Evolutionary conservation across 208 protist genomes (phyloP).

Genomic region (Blastocrithidia nonstop): DNA sequence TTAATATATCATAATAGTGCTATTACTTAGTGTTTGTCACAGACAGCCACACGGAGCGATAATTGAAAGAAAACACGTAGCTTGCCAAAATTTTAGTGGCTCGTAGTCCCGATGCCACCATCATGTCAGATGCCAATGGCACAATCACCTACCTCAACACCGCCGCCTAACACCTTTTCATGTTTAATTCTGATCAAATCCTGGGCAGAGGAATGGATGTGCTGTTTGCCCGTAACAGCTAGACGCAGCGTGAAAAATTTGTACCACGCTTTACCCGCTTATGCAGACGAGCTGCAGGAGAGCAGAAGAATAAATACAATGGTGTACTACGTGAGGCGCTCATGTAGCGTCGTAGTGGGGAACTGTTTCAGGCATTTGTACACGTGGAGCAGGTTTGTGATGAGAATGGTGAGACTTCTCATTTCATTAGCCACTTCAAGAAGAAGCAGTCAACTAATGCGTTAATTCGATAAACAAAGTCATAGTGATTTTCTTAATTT

Average conservation of each 20-base stretch:
- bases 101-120: not conserved
- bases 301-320: not conserved
- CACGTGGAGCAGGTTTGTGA: not conserved
- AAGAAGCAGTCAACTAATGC: too few species aligned
- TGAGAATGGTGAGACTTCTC: not conserved
- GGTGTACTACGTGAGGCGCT: not conserved
- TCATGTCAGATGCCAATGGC: not conserved
- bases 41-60: not conserved
- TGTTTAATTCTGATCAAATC: not conserved
- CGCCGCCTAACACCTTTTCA: not conserved
- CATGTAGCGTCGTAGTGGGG: not conserved
- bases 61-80: not conserved
- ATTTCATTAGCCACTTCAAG: conserved; percentile 1
- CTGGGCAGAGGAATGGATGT: not conserved
- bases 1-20: not conserved
- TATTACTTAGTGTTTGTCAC: not conserved
- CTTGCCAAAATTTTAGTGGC: not conserved
- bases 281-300: not conserved
- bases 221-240: not conserved
- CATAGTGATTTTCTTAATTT: too few species aligned
- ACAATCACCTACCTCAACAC: not conserved
- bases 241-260: not conserved
- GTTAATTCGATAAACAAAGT: too few species aligned
- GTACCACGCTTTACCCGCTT: not conserved
- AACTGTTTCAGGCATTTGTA: not conserved